A percentile compares a stretch with the other conserved stretches of the same genome.
Conservation (phyloP, 2,329 filamentous ascomycete genomes). For the Diaporthe capsici region DNA sequence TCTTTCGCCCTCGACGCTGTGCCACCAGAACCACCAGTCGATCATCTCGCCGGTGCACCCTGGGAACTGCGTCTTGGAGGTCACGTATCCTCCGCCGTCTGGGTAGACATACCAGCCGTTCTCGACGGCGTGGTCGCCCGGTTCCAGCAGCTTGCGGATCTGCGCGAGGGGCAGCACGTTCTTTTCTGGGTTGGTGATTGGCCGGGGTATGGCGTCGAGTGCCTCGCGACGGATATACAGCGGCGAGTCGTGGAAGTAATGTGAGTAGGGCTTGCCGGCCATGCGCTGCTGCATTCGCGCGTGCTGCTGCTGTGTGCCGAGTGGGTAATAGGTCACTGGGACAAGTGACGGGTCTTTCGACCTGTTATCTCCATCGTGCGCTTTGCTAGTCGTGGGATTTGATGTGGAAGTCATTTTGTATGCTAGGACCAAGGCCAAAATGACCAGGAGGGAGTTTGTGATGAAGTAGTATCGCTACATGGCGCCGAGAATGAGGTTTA, state of each 20-base stretch:
- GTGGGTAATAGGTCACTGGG: conserved; percentile 42
- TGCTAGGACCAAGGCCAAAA: background rate
- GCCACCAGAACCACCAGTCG: conserved; percentile 45
- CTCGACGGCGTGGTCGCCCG: conserved; percentile 38
- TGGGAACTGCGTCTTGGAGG: conserved; percentile 41
- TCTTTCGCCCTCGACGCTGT: conserved; percentile 41
- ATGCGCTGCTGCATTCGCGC: conserved; percentile 30
- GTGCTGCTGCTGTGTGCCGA: conserved; percentile 34
- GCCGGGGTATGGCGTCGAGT: conserved; percentile 35
- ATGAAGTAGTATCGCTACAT: background rate
- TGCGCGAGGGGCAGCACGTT: conserved; percentile 35
- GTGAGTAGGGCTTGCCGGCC: conserved; percentile 39
- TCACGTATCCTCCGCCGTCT: conserved; percentile 42
- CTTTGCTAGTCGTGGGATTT: background rate
- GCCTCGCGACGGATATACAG: conserved; percentile 40
- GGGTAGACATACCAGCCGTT: conserved; percentile 41
- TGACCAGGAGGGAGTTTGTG: too few relatives aligned
- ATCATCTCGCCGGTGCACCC: conserved; percentile 40
- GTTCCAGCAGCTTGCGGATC: conserved; percentile 37
- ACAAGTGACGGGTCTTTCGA: conserved; percentile 21
- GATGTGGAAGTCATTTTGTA: background rate
- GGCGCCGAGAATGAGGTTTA: background rate
- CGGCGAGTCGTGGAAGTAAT: conserved; percentile 34
- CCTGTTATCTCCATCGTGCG: conserved; percentile 14
- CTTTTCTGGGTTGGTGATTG: conserved; percentile 31